Percentiles rank a stretch among this genome's conserved stretches.
Evolutionary conservation across 257 asterid genomes (phyloP).

Genomic region (Scutellaria barbata): DNA sequence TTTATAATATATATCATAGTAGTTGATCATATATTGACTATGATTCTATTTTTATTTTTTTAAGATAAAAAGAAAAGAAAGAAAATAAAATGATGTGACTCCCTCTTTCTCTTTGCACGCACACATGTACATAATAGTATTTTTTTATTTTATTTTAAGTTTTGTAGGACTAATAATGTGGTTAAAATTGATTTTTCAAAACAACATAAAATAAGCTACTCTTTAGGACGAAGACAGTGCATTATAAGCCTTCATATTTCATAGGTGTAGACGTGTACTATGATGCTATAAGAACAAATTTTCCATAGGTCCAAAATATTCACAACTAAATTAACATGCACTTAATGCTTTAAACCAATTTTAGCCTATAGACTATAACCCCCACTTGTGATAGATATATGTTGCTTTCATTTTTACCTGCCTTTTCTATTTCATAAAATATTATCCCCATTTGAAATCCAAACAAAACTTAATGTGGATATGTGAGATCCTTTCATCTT

Average conservation of each 20-base stretch:
- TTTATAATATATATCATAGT: too few species aligned
- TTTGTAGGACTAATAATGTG: background rate
- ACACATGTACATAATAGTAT: too few species aligned
- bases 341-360: background rate
- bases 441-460: background rate
- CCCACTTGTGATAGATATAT: slow-evolving; percentile 34
- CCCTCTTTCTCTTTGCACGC: too few species aligned
- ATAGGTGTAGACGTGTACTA: too few species aligned
- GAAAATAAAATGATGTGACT: too few species aligned
- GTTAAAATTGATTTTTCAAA: background rate
- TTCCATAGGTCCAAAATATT: background rate
- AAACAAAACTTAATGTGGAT: too few species aligned
- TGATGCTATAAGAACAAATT: background rate
- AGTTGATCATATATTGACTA: too few species aligned
- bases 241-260: background rate
- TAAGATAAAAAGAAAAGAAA: too few species aligned
- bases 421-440: background rate
- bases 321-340: background rate
- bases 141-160: too few species aligned
- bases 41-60: too few species aligned
- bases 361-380: background rate
- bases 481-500: too few species aligned
- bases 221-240: background rate
- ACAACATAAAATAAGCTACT: background rate
- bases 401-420: slow-evolving; percentile 40